Conservation (phyloP, 2,329 filamentous ascomycete genomes). For the Ceratocystis harringtonii region DNA sequence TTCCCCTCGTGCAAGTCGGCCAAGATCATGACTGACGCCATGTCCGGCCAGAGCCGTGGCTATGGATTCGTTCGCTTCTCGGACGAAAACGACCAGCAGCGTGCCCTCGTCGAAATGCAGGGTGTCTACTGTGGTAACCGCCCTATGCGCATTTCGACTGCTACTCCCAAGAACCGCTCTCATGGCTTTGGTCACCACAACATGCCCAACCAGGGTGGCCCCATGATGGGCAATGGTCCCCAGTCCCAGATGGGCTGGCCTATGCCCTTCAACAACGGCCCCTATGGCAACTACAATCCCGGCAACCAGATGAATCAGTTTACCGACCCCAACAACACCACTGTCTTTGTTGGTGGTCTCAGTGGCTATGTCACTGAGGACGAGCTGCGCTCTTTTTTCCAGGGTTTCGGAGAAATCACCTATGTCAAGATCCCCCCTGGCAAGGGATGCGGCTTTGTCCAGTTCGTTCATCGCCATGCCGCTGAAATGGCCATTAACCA, state of each 20-base stretch:
- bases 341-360: conserved; percentile 91
- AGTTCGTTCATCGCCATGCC: conserved; percentile 96
- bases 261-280: conserved; percentile 19
- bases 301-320: conserved; percentile 83
- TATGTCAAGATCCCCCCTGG: conserved; percentile 99
- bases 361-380: conserved; percentile 98
- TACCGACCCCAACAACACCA: conserved; percentile 98
- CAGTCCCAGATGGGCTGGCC: conserved; percentile 32
- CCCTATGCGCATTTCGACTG: conserved; percentile 95
- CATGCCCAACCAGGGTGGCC: conserved; percentile 28
- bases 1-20: conserved; percentile 97
- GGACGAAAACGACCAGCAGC: conserved; percentile 89
- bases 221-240: conserved; percentile 34
- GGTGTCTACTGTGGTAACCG: conserved; percentile 97
- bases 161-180: conserved; percentile 79
- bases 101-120: conserved; percentile 93
- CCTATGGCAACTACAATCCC: conserved; percentile 32
- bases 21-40: conserved; percentile 99
- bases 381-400: conserved; percentile 99
- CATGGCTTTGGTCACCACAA: conserved; percentile 28
- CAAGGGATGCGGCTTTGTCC: conserved; percentile 97
- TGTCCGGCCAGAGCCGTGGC: conserved; percentile 91
- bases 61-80: conserved; percentile 98
- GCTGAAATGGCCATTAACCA: conserved; percentile 99
- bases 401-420: conserved; percentile 97